Conservation (phyloP, 139 green algal species). For the Diplosphaera chodatii region DNA sequence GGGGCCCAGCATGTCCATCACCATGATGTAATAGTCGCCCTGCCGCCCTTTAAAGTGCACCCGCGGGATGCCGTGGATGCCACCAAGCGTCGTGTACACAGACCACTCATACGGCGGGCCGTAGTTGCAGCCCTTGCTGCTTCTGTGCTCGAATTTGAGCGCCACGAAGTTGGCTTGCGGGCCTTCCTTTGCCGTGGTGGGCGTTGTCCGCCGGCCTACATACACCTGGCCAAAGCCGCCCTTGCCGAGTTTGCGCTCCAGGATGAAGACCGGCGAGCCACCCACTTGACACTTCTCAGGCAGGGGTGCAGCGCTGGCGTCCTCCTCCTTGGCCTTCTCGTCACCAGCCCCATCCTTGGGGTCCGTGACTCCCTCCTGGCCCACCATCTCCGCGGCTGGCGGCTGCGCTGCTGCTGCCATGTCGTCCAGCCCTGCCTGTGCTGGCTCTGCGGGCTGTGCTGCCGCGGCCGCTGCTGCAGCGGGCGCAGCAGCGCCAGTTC, state of each 20-base stretch:
- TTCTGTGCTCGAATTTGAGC: slow-evolving; percentile 96
- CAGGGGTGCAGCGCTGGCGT: slow-evolving; percentile 50
- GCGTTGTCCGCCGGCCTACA: slow-evolving; percentile 52
- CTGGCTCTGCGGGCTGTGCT: background rate
- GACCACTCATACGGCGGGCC: slow-evolving; percentile 98
- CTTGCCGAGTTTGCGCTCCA: slow-evolving; percentile 90
- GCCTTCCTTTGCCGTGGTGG: slow-evolving; percentile 68
- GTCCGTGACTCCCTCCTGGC: background rate
- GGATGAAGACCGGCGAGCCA: slow-evolving; percentile 76
- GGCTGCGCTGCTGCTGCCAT: background rate
- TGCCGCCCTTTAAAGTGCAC: slow-evolving; percentile 97
- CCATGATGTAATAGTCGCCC: slow-evolving; percentile 98
- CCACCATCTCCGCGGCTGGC: background rate
- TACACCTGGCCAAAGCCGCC: slow-evolving; percentile 94
- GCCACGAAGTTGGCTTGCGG: slow-evolving; percentile 76
- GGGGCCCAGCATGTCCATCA: slow-evolving; percentile 95
- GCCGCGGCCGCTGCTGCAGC: background rate
- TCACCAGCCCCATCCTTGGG: background rate
- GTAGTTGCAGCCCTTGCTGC: slow-evolving; percentile 97
- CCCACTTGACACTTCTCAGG: slow-evolving; percentile 73
- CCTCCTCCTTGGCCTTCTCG: slow-evolving; percentile 39
- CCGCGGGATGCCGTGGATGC: slow-evolving; percentile 82
- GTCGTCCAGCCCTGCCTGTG: background rate
- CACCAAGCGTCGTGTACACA: slow-evolving; percentile 83
- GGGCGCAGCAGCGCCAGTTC: background rate